phyloP scores from a whole-genome alignment of 1,284 basidiomycete genomes.

The Mycena sp. region DNA sequence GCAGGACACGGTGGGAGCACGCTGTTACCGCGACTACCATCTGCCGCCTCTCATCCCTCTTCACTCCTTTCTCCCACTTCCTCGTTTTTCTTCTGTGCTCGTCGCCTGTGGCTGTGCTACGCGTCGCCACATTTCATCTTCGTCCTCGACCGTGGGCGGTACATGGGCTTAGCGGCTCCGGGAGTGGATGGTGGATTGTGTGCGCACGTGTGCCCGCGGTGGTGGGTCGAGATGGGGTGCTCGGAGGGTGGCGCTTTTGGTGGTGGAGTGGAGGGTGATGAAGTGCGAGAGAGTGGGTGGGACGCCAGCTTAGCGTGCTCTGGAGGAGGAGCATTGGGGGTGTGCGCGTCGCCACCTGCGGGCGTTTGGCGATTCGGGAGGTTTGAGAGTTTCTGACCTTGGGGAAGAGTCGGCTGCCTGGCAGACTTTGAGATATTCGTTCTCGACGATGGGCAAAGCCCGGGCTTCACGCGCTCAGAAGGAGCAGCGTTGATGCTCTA shows the following conservation, averaged over 20 bases:
- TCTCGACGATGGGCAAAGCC: not conserved
- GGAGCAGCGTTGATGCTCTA: not conserved
- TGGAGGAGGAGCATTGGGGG: not conserved
- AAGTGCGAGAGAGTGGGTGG: not conserved
- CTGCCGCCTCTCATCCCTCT: not conserved
- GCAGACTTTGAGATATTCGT: not conserved
- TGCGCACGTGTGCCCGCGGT: no score
- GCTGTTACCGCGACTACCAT: no score
- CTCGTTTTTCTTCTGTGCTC: no score
- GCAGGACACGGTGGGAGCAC: no score
- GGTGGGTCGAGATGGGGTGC: not conserved
- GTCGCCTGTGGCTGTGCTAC: no score
- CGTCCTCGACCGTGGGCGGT: no score
- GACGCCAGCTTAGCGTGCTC: not conserved
- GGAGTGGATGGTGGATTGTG: no score
- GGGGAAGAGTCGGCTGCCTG: not conserved
- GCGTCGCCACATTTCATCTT: no score
- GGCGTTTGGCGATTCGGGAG: not conserved
- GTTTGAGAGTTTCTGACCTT: not conserved
- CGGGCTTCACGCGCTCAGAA: not conserved
- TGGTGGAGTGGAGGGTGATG: not conserved
- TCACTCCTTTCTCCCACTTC: not conserved
- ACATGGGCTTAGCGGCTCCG: no score
- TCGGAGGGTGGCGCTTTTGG: not conserved
- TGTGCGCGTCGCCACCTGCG: not conserved